These are phyloP conservation scores for Citropsis articulata DNA, from an alignment of 345 rosid species.

Conservation along the genomic window DNA sequence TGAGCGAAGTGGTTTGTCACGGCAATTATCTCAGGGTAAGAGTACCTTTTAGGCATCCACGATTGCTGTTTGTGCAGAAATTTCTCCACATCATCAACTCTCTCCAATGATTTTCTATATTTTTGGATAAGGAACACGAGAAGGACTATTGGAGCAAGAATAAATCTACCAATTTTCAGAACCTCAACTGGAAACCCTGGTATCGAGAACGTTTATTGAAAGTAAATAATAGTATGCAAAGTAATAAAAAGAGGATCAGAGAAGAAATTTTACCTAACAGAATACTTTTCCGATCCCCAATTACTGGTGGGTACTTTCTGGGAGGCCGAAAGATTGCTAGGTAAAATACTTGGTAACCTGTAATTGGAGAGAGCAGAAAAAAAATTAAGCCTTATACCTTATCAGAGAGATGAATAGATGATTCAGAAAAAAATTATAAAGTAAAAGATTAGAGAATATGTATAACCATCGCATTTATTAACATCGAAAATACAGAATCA, in stretches of 20 bases:
- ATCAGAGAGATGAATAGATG: not conserved
- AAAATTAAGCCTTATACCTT: no score
- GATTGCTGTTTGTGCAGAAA: not conserved
- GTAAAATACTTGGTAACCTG: no score
- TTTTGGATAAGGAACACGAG: not conserved
- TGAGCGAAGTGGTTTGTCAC: not conserved
- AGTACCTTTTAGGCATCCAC: constrained; percentile 1
- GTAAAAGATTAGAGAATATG: no score
- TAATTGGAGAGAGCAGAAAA: no score
- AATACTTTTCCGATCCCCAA: fast-evolving
- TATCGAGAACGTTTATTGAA: no score
- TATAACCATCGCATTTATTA: no score
- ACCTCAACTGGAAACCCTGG: no score
- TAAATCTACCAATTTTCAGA: not conserved
- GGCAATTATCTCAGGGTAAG: not conserved
- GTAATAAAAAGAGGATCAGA: not conserved
- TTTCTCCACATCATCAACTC: not conserved
- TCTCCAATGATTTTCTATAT: not conserved
- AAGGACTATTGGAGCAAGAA: not conserved
- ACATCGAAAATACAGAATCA: no score
- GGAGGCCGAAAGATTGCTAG: no score
- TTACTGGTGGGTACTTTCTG: no score
- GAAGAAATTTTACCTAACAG: not conserved
- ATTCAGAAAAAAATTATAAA: not conserved
- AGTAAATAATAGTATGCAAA: no score